A percentile compares a stretch with the other conserved stretches of the same genome.
Conservation (phyloP, 768 basidiomycete species). For the Suillus spraguei region DNA sequence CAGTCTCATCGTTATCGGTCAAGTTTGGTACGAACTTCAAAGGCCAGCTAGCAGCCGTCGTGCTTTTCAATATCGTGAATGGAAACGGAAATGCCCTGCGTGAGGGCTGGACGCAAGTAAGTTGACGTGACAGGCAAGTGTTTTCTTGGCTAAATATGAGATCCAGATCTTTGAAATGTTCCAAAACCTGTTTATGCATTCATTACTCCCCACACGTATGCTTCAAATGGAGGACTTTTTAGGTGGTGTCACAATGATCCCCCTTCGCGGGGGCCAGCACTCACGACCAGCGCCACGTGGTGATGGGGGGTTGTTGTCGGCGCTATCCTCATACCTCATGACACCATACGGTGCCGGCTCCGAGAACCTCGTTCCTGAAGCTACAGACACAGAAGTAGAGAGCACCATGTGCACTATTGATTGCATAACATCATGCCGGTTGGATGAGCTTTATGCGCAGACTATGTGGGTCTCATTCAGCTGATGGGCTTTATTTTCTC, state of each 20-base stretch:
- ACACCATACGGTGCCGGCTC: conserved; percentile 83
- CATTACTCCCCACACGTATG: conserved; percentile 87
- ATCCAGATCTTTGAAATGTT: conserved; percentile 96
- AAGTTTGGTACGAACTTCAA: conserved; percentile 95
- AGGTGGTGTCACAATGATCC: conserved; percentile 92
- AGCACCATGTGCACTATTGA: conserved; percentile 95
- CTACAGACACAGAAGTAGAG: conserved; percentile 91
- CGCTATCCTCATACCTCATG: conserved; percentile 94
- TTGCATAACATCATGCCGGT: conserved; percentile 88
- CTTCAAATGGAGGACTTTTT: conserved; percentile 98
- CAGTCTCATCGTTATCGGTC: conserved; percentile 90
- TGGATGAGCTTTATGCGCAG: conserved; percentile 94
- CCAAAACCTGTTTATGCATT: conserved; percentile 93
- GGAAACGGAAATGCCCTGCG: conserved; percentile 92
- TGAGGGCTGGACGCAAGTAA: conserved; percentile 92
- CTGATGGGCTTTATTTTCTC: conserved; percentile 6
- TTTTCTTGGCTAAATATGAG: not conserved
- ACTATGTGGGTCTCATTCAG: conserved; percentile 68
- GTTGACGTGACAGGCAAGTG: conserved; percentile 15
- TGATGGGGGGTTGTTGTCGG: conserved; percentile 92
- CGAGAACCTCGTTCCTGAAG: conserved; percentile 81
- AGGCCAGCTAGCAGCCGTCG: conserved; percentile 94
- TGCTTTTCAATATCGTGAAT: conserved; percentile 96
- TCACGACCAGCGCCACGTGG: conserved; percentile 60
- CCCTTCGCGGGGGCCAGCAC: conserved; percentile 76